Evolutionary conservation across 2,329 filamentous ascomycete species (phyloP).

Genomic region (Diaporthe sp.): DNA sequence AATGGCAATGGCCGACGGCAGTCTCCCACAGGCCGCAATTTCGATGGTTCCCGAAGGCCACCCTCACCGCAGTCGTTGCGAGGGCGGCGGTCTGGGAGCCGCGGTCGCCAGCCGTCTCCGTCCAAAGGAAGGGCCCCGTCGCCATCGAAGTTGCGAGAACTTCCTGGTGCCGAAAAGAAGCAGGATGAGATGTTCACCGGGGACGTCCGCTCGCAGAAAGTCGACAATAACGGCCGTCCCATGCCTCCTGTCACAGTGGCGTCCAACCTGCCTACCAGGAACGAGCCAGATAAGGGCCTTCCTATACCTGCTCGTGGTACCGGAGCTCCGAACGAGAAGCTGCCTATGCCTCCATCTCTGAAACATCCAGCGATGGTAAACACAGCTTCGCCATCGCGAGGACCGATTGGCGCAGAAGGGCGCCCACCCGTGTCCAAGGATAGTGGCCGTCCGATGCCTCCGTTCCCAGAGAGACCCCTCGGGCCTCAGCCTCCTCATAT

Average conservation of each 20-base stretch:
- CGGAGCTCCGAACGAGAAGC: not conserved
- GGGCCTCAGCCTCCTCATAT: not conserved
- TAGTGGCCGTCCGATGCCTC: not conserved
- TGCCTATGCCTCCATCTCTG: not conserved
- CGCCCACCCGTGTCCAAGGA: not conserved
- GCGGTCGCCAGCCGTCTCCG: constrained; percentile 11
- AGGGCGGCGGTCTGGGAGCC: not conserved
- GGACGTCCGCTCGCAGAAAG: not conserved
- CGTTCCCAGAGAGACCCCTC: not conserved
- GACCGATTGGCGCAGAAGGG: not conserved
- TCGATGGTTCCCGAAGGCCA: not conserved
- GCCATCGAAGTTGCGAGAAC: not conserved
- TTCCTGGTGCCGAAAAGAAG: not conserved
- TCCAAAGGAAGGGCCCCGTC: not conserved
- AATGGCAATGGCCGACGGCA: not conserved
- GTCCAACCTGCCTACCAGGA: not conserved
- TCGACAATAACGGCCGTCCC: not conserved
- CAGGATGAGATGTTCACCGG: constrained; percentile 2
- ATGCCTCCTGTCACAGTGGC: not conserved
- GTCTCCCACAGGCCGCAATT: not conserved
- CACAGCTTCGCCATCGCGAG: not conserved
- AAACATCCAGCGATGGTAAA: not conserved
- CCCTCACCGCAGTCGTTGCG: not conserved
- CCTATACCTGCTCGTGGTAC: not conserved
- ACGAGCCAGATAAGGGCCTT: not conserved